Base-by-base conservation (phyloP, 495 filamentous ascomycete genomes). In the Thermochaetoides thermophila region DNA sequence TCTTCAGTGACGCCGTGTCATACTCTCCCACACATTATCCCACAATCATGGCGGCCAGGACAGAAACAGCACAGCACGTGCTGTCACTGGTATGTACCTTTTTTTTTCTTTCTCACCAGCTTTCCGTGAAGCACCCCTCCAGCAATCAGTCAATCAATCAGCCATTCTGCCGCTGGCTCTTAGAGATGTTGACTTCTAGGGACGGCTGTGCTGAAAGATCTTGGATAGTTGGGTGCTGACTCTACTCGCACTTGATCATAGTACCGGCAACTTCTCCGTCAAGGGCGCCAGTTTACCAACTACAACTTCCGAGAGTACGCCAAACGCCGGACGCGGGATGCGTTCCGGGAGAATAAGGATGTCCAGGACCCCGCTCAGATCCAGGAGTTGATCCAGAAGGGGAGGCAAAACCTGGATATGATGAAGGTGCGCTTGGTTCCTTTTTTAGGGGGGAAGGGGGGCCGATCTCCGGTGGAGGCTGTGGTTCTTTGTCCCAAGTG, bases 291-390 rank as follows among this genome's bases (percentile, higher is more conserved):
- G 44, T 97, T 96, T 57, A 74, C 85, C 32, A 68, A 76, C 40
- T 97, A 94, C 68, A 96, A 95, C 57, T 97, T 94, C 68, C 74
- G 89, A 52, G 87, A 96, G 46, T 97, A 95, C 60, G 86, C 91
- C 18, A 81, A 73, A 52, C 76, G 91, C 37, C 71, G 89, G 50
- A 87, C 89, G 45, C 64, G 64, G 47, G 89, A 94, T 63, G 73
- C 81, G 7, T 97, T 97, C 54, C 71, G 81, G 36, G 85, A 87
- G 55, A 68, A 91, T 50, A 67, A 66, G 35, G 62, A 63, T 39
- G 64, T 69, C 9, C 71, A 81, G 38, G 86, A 89, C 32, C 53
- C 56, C 27, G 64, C 85, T 42, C 63, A 66, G 58, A 68, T 91
- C 53, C 84, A 95, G 54, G 83, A 89, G 51, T 60, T 94, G 50